Base-by-base conservation (phyloP, 2,329 filamentous ascomycete species). In the Emergomyces africanus region DNA sequence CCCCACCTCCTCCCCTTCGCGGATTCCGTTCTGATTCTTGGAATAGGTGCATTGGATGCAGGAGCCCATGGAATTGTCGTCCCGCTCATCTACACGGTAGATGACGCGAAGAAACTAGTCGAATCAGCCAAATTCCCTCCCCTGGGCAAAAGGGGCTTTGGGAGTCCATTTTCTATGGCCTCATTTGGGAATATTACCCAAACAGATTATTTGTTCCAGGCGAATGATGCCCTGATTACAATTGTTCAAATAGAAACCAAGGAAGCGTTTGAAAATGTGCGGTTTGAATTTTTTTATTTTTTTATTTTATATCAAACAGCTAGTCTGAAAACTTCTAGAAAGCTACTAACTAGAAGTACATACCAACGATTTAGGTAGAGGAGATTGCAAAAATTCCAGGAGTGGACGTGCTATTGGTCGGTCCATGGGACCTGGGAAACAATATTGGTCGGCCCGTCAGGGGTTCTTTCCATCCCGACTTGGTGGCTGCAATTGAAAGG, bases 21-120 rank as follows among this genome's bases (percentile, higher is more conserved):
- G 14, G 42, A 44, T 60, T 58, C 30, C 14, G 20, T 30, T 30
- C 6, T 50, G 25, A 55, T 18, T 58, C 10, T 30, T 12, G 18
- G 37, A 25, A 54, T 59, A 78, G 75, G 76, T 56, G 82, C 82
- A 12, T 74, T 85, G 42, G 82, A 84, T 64, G 72, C 80, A 50
- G 82, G 82, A 42, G 81, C 82, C 8, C 81, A 84, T 66, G 82
- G 81, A 37, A 76, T 84, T 41, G 71, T 83, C 33, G 80, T 81
- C 4, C 81, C 79, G 3, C 68, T 81, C 5, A 72, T 82, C 39
- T 75, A 79, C 62, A 80, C 75, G 0, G 75, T 76, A 12, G 78
- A 80, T 25, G 80, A 83, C 63, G 80, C 79, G 5, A 73, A 72
- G 63, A 75, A 71, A 30, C 71, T 83, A 33, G 80, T 82, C 18